These are phyloP conservation scores for Straminergon stramineum DNA, from an alignment of 225 moss, liverwort and hornwort species.

Conservation along the genomic window DNA sequence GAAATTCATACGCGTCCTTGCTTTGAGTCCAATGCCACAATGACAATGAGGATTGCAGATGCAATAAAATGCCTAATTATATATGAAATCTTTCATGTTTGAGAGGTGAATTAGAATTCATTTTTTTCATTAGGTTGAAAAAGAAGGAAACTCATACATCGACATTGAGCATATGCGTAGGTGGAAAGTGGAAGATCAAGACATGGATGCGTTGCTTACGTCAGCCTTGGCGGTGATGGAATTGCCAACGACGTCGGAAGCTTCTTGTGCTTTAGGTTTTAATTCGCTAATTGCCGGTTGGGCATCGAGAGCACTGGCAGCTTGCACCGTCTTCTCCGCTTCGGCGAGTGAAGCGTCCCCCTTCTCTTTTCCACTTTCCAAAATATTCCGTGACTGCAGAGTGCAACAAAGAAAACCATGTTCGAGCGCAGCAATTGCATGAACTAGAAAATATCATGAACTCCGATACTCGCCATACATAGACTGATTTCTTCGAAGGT, in stretches of 20 bases:
- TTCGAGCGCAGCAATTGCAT: not conserved
- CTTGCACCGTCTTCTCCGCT: conserved; percentile 5
- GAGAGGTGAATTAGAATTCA: not conserved
- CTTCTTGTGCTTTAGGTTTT: conserved; percentile 15
- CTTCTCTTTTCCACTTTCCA: conserved; percentile 26
- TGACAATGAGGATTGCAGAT: not conserved
- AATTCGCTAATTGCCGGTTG: conserved; percentile 40
- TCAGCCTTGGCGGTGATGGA: conserved; percentile 29
- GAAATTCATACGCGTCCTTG: not conserved
- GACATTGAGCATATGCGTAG: not conserved
- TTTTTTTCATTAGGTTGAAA: not conserved
- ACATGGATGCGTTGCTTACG: conserved; percentile 12
- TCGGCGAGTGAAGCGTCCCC: conserved; percentile 13
- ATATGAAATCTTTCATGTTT: not conserved
- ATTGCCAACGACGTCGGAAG: conserved; percentile 14
- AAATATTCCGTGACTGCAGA: conserved; percentile 26
- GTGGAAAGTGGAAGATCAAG: not conserved
- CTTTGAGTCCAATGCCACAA: not conserved
- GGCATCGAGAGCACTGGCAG: conserved; percentile 26
- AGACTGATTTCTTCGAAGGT: not conserved
- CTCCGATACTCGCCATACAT: not conserved
- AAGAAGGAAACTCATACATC: not conserved
- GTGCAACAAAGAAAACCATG: not conserved
- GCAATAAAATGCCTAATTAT: not conserved
- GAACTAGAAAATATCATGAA: not conserved